A percentile compares a stretch with the other conserved stretches of the same genome.
These are phyloP conservation scores for Beauveria medogensis DNA, from an alignment of 2,329 filamentous ascomycete genomes.

Conservation along the genomic window DNA sequence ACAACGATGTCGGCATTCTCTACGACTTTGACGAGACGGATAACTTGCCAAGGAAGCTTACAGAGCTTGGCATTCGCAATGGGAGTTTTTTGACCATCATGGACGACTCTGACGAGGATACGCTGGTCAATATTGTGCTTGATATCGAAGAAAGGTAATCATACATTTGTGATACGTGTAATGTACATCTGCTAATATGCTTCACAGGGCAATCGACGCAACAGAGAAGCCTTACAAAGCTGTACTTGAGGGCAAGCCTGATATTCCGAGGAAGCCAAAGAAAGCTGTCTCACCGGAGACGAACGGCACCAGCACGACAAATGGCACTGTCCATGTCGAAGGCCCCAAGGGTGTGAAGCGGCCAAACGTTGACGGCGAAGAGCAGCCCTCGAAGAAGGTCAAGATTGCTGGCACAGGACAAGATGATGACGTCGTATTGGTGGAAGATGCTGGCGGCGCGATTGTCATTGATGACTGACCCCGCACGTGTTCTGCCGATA, in stretches of 20 bases:
- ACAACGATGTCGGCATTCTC: slow-evolving; percentile 65
- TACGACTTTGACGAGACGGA: slow-evolving; percentile 88
- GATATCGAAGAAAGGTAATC: slow-evolving; percentile 56
- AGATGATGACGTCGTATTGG: slow-evolving; percentile 34
- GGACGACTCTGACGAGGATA: slow-evolving; percentile 69
- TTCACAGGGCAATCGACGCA: slow-evolving; percentile 31
- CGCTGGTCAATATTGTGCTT: slow-evolving; percentile 74
- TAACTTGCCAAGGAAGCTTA: slow-evolving; percentile 72
- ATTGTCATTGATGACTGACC: slow-evolving; percentile 58
- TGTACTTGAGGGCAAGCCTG: slow-evolving; percentile 32
- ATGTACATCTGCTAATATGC: slow-evolving; percentile 19
- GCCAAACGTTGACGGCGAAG: slow-evolving; percentile 33
- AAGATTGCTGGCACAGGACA: slow-evolving; percentile 28
- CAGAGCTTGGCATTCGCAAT: slow-evolving; percentile 65
- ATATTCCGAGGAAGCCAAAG: slow-evolving; percentile 48
- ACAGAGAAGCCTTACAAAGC: slow-evolving; percentile 49
- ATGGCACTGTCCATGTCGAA: slow-evolving; percentile 29
- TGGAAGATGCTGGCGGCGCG: slow-evolving; percentile 50
- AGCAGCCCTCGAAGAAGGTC: slow-evolving; percentile 39
- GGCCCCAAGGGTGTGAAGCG: slow-evolving; percentile 38
- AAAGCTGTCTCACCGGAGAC: slow-evolving; percentile 26
- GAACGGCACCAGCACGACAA: slow-evolving; percentile 32
- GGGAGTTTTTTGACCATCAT: slow-evolving; percentile 75
- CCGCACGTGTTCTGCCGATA: slow-evolving; percentile 24
- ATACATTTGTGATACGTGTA: not conserved